Conservation (phyloP, 495 filamentous ascomycete species). For the Aspergillus conjunctus region DNA sequence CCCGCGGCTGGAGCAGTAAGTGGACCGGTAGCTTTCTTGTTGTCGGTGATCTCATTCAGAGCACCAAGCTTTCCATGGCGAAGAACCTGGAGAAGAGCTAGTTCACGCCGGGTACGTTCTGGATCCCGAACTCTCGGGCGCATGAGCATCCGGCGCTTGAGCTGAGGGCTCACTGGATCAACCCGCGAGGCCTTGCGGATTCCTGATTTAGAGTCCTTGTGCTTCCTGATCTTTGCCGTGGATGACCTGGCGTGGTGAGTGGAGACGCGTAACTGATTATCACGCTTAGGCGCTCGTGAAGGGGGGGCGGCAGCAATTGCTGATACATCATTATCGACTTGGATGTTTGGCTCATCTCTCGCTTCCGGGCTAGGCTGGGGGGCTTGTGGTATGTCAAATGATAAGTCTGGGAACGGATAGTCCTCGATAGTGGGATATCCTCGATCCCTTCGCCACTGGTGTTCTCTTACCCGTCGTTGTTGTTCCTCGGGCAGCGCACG, state of each 20-base stretch:
- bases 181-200: constrained; percentile 10
- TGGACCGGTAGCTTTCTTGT: background rate
- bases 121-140: background rate
- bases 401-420: constrained; percentile 22
- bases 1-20: background rate
- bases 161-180: constrained; percentile 13
- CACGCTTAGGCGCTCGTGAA: background rate
- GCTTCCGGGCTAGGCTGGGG: background rate
- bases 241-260: background rate
- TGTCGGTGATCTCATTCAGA: constrained; percentile 2
- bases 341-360: background rate
- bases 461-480: constrained; percentile 11
- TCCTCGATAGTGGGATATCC: constrained; percentile 11
- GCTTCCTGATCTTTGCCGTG: background rate
- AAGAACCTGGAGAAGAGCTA: background rate
- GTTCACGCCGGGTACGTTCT: constrained; percentile 11
- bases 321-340: background rate
- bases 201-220: background rate
- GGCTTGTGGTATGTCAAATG: constrained; percentile 14
- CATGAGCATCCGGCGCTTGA: constrained; percentile 8
- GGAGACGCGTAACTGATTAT: background rate
- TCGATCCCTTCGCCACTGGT: constrained; percentile 21
- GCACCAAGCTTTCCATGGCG: constrained; percentile 5
- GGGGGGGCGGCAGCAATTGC: background rate
- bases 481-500: constrained; percentile 20